A percentile compares a stretch with the other conserved stretches of the same genome.
phyloP scores from a whole-genome alignment of 1,284 basidiomycete species.

The Malassezia equina region DNA sequence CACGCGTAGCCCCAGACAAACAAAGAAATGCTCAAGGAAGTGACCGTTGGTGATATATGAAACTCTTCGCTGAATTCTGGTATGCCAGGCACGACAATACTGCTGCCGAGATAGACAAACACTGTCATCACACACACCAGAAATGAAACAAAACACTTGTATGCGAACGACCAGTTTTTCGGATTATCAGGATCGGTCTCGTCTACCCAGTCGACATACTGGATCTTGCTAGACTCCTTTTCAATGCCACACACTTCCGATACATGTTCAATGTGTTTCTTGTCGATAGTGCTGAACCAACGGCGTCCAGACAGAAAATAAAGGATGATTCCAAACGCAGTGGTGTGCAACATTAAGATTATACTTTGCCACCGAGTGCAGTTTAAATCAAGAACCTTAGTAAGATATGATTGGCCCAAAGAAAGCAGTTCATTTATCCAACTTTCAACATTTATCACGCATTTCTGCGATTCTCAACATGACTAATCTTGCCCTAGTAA shows the following conservation, averaged over 20 bases:
- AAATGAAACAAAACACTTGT: constrained; percentile 39
- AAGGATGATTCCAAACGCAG: background rate
- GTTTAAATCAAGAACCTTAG: no score
- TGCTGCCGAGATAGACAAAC: constrained; percentile 50
- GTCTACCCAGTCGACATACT: constrained; percentile 48
- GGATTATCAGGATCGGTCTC: constrained; percentile 43
- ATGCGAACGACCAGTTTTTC: constrained; percentile 37
- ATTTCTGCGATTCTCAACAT: no score
- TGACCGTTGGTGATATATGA: constrained; percentile 13
- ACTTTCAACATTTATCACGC: no score
- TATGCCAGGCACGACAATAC: constrained; percentile 50
- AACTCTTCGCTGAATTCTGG: constrained; percentile 48
- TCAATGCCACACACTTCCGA: background rate
- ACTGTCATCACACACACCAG: constrained; percentile 48
- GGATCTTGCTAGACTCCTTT: background rate
- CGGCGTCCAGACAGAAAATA: background rate
- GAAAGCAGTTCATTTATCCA: no score
- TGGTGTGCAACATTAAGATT: background rate
- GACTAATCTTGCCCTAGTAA: no score
- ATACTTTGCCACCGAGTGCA: no score
- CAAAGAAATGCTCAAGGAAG: constrained; percentile 25
- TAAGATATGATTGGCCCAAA: no score
- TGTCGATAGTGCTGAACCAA: background rate
- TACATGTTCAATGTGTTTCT: background rate
- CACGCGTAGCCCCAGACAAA: constrained; percentile 29